Evolutionary conservation across 2,329 filamentous ascomycete species (phyloP).

Genomic region (Pseudogymnoascus sp.): DNA sequence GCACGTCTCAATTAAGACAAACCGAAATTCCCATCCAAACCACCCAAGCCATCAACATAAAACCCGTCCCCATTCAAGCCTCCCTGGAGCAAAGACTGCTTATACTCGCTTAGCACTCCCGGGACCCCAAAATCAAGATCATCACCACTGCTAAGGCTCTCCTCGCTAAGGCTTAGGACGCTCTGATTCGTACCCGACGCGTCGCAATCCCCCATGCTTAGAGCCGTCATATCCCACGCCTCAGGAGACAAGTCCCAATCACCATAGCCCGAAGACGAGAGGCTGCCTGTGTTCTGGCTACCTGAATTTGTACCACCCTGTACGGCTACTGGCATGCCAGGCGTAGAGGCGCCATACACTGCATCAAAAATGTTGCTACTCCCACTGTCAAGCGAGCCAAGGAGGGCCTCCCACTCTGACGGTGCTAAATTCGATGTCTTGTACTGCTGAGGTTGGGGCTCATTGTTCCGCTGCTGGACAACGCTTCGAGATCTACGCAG

Average conservation of each 20-base stretch:
- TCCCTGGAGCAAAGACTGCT: slow-evolving; percentile 14
- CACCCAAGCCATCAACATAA: slow-evolving; percentile 30
- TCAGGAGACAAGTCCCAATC: slow-evolving; percentile 44
- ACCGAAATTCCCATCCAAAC: slow-evolving; percentile 34
- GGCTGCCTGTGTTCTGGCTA: background rate
- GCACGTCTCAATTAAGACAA: slow-evolving; percentile 23
- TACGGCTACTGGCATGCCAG: slow-evolving; percentile 30
- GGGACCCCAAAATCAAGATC: slow-evolving; percentile 22
- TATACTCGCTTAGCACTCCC: slow-evolving; percentile 14
- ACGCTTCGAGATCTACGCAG: background rate
- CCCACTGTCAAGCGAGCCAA: slow-evolving; percentile 72
- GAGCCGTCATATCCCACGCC: slow-evolving; percentile 39
- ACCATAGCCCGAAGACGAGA: background rate
- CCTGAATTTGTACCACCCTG: background rate
- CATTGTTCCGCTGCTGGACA: background rate
- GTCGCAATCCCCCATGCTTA: slow-evolving; percentile 31
- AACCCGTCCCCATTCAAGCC: slow-evolving; percentile 15
- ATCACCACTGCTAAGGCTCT: slow-evolving; percentile 47
- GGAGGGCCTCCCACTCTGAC: slow-evolving; percentile 73
- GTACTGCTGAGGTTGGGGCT: slow-evolving; percentile 2
- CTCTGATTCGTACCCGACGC: slow-evolving; percentile 37
- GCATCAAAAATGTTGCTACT: slow-evolving; percentile 77
- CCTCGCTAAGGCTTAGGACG: slow-evolving; percentile 51
- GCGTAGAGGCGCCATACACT: slow-evolving; percentile 61
- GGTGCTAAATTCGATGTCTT: slow-evolving; percentile 41